phyloP scores from a whole-genome alignment of 352 stramenopile genomes.

The Pythium aquatile region DNA sequence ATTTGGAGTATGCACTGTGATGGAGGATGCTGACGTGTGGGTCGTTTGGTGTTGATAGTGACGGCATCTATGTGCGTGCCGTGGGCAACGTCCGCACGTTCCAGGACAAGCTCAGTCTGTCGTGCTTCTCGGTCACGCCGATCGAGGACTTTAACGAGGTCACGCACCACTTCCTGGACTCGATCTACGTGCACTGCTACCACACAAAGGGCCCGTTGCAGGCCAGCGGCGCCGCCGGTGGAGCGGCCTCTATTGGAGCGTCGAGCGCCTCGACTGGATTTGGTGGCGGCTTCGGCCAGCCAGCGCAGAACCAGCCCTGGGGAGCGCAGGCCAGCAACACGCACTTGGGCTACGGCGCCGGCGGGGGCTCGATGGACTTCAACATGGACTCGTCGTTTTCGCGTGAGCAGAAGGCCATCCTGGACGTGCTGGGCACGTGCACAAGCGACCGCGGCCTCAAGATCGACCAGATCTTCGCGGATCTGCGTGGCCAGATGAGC shows the following conservation, averaged over 20 bases:
- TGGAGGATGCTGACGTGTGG: conserved; percentile 1
- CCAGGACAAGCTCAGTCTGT: conserved; percentile 84
- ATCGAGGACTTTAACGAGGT: conserved; percentile 93
- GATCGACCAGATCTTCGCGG: conserved; percentile 75
- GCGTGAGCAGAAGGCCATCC: conserved; percentile 72
- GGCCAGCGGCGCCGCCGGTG: conserved; percentile 19
- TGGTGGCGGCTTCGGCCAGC: conserved; percentile 12
- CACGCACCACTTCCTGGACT: conserved; percentile 95
- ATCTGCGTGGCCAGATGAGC: conserved; percentile 61
- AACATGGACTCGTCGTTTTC: conserved; percentile 78
- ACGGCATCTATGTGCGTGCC: conserved; percentile 89
- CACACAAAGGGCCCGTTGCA: conserved; percentile 64
- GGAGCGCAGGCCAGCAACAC: conserved; percentile 21
- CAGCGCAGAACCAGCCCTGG: conserved; percentile 30
- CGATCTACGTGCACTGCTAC: conserved; percentile 91
- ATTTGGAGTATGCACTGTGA: too few species aligned
- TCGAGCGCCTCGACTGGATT: conserved; percentile 29
- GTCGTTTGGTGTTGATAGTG: conserved; percentile 24
- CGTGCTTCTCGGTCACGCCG: conserved; percentile 83
- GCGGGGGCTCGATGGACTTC: conserved; percentile 48
- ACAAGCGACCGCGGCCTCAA: conserved; percentile 73
- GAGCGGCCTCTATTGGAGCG: conserved; percentile 5
- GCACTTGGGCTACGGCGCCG: conserved; percentile 31
- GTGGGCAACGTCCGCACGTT: conserved; percentile 93
- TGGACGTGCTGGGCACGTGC: conserved; percentile 71